These are phyloP conservation scores for Gossypium raimondii DNA, from an alignment of 345 rosid species.

Conservation along the genomic window DNA sequence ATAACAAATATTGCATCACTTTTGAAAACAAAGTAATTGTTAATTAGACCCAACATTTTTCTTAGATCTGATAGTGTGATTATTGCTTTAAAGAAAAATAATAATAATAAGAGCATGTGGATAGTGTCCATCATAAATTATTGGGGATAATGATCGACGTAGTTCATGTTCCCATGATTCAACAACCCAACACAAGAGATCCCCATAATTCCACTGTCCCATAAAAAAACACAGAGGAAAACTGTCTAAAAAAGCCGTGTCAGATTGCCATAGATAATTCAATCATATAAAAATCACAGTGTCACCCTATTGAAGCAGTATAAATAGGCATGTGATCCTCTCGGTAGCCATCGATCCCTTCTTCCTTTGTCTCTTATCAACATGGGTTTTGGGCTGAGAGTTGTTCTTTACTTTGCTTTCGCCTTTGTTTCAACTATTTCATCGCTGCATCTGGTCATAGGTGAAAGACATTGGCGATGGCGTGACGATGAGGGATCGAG, in stretches of 20 bases:
- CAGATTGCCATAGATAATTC: conserved; percentile 27
- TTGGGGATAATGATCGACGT: neutral
- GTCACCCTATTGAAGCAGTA: conserved; percentile 30
- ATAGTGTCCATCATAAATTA: conserved; percentile 1
- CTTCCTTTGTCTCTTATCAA: neutral
- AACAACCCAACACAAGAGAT: conserved; percentile 26
- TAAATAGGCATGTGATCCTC: conserved; percentile 39
- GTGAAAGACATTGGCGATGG: conserved; percentile 26
- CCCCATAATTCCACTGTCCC: conserved; percentile 19
- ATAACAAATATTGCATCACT: neutral
- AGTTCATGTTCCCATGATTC: conserved; percentile 4
- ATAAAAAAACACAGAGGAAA: conserved; percentile 21
- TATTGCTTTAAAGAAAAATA: neutral
- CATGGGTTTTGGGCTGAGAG: conserved; percentile 20
- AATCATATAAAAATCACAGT: neutral
- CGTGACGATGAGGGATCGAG: conserved; percentile 16
- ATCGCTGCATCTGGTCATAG: conserved; percentile 16
- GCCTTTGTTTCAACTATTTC: conserved; percentile 17
- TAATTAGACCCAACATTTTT: neutral
- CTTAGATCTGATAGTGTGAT: neutral
- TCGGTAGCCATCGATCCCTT: conserved; percentile 15
- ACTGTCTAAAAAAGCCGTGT: conserved; percentile 25
- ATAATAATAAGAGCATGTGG: conserved; percentile 1
- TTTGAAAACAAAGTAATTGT: neutral
- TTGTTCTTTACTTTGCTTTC: conserved; percentile 14